Percentiles rank a stretch among this genome's conserved stretches.
phyloP scores from a whole-genome alignment of 768 basidiomycete genomes.

The Lentinula raphanica region DNA sequence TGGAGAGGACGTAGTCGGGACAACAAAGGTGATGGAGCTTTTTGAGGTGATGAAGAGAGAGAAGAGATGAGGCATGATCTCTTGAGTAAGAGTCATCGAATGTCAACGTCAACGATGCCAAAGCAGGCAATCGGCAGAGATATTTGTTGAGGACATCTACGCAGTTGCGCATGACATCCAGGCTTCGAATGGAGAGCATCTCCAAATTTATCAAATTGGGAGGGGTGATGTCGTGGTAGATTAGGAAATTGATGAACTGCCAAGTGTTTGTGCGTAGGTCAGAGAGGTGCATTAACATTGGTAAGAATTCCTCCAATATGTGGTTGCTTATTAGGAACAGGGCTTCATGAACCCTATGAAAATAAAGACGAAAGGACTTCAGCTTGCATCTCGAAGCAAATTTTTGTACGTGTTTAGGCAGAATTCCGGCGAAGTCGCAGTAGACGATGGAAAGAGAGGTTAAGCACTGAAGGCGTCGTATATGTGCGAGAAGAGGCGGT shows the following conservation, averaged over 20 bases:
- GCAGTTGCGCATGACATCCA: no score
- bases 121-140: background rate
- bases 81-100: no score
- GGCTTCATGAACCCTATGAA: no score
- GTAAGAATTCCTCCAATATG: background rate
- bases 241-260: background rate
- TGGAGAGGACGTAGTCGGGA: background rate
- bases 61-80: no score
- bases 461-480: background rate
- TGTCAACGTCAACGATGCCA: background rate
- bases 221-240: background rate
- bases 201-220: background rate
- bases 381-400: background rate
- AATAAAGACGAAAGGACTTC: background rate
- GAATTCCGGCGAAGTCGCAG: background rate
- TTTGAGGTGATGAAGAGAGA: no score
- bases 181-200: background rate
- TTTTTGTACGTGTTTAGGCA: background rate
- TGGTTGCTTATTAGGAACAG: background rate
- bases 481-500: background rate
- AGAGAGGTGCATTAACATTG: background rate
- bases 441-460: background rate
- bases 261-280: background rate
- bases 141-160: no score
- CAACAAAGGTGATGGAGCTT: background rate